Evolutionary conservation across 352 stramenopile genomes (phyloP).

Genomic region (Pythium chondricola): DNA sequence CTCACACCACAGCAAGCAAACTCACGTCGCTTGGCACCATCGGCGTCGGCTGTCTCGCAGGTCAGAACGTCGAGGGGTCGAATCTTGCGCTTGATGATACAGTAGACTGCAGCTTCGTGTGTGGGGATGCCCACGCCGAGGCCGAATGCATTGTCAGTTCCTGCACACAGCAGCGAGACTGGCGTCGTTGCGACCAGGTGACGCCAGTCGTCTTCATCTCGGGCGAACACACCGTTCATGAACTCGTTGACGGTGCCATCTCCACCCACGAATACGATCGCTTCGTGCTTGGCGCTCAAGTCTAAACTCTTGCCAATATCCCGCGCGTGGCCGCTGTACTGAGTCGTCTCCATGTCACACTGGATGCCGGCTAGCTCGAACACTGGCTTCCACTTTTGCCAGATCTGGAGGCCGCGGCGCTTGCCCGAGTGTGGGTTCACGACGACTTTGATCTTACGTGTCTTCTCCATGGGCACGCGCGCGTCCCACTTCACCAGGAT

Average conservation of each 20-base stretch:
- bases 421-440: conserved; percentile 71
- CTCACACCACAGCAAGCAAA: conserved; percentile 75
- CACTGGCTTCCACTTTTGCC: conserved; percentile 47
- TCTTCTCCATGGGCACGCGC: conserved; percentile 42
- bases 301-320: conserved; percentile 63
- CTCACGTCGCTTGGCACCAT: conserved; percentile 43
- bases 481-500: conserved; percentile 64
- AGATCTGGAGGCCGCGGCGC: conserved; percentile 55
- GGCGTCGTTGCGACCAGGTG: conserved; percentile 65
- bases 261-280: conserved; percentile 70
- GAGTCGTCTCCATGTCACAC: conserved; percentile 71
- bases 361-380: conserved; percentile 59
- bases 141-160: conserved; percentile 76
- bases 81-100: conserved; percentile 81
- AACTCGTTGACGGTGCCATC: conserved; percentile 83
- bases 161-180: conserved; percentile 60
- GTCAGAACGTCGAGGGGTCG: conserved; percentile 65
- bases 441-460: conserved; percentile 64
- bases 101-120: conserved; percentile 61
- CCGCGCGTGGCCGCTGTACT: conserved; percentile 63
- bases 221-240: conserved; percentile 74
- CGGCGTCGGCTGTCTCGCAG: conserved; percentile 36
- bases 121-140: conserved; percentile 61
- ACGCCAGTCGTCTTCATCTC: conserved; percentile 65
- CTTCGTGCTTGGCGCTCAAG: conserved; percentile 57